Conservation (phyloP, 495 filamentous ascomycete genomes). For the Hyaloscypha hepaticicola region DNA sequence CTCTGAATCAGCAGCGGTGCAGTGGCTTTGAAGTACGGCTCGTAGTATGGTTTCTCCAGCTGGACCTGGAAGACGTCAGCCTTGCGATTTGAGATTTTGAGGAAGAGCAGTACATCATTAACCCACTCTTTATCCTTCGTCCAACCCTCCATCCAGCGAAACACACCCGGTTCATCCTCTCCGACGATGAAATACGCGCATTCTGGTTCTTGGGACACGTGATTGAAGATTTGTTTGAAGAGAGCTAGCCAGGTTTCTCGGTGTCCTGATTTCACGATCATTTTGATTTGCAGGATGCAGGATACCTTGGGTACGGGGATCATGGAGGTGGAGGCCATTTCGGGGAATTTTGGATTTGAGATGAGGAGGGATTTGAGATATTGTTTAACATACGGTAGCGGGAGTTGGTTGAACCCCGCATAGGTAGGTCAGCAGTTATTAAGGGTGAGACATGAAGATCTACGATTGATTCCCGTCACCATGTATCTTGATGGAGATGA, state of each 20-base stretch:
- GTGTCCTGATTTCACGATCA: not conserved
- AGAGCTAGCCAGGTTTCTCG: constrained; percentile 3
- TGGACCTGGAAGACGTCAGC: not conserved
- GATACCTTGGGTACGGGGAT: not conserved
- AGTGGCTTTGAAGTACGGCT: constrained; percentile 9
- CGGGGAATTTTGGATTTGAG: not conserved
- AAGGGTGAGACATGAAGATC: not conserved
- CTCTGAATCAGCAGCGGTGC: not conserved
- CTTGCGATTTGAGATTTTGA: not conserved
- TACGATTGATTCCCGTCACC: not conserved
- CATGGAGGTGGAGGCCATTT: not conserved
- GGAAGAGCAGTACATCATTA: not conserved
- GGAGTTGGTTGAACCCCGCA: not conserved
- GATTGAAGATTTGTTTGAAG: constrained; percentile 4
- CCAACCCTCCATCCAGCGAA: constrained; percentile 16
- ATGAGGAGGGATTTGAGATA: too few species aligned
- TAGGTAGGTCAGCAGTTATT: not conserved
- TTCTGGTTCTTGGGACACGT: constrained; percentile 14
- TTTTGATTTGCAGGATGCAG: constrained; percentile 9
- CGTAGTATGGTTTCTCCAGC: constrained; percentile 8
- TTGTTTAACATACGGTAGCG: not conserved
- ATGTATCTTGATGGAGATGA: not conserved
- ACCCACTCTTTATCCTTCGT: constrained; percentile 13
- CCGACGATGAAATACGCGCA: constrained; percentile 12
- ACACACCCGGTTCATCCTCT: constrained; percentile 5